phyloP scores from a whole-genome alignment of 768 basidiomycete species.

The Tylopilus subfusipes region DNA sequence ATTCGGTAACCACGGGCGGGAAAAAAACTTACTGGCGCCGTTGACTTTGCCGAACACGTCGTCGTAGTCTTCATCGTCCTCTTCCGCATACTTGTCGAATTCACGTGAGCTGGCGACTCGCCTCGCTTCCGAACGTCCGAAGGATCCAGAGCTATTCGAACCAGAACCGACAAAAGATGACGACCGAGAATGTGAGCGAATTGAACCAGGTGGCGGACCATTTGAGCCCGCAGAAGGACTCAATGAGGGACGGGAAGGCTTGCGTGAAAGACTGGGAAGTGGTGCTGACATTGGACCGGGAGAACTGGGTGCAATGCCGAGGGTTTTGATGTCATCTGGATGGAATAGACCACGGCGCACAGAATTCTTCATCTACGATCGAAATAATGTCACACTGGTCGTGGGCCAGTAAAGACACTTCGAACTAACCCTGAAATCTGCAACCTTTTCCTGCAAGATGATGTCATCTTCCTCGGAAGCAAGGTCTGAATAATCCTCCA shows the following conservation, averaged over 20 bases:
- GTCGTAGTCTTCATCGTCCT: conserved; percentile 90
- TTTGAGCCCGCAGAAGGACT: conserved; percentile 38
- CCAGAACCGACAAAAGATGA: conserved; percentile 49
- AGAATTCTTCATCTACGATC: conserved; percentile 61
- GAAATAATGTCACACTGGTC: neutral
- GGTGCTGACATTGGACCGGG: conserved; percentile 69
- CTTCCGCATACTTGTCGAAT: conserved; percentile 84
- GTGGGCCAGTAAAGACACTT: neutral
- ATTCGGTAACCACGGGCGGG: neutral
- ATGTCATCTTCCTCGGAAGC: conserved; percentile 74
- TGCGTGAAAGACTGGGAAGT: conserved; percentile 51
- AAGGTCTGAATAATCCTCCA: conserved; percentile 92
- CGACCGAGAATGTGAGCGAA: conserved; percentile 53
- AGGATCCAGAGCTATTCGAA: conserved; percentile 45
- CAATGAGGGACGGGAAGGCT: conserved; percentile 51
- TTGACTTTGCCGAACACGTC: conserved; percentile 87
- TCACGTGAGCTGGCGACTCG: conserved; percentile 54
- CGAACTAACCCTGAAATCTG: conserved; percentile 69
- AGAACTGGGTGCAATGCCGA: conserved; percentile 48
- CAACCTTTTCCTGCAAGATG: conserved; percentile 71
- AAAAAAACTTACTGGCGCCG: conserved; percentile 52
- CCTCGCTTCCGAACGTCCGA: conserved; percentile 64
- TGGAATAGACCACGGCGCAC: conserved; percentile 76
- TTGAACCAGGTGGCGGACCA: conserved; percentile 26
- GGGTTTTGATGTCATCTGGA: conserved; percentile 83